Evolutionary conservation across 345 rosid species (phyloP).

Genomic region (Eucalyptus pauciflora): DNA sequence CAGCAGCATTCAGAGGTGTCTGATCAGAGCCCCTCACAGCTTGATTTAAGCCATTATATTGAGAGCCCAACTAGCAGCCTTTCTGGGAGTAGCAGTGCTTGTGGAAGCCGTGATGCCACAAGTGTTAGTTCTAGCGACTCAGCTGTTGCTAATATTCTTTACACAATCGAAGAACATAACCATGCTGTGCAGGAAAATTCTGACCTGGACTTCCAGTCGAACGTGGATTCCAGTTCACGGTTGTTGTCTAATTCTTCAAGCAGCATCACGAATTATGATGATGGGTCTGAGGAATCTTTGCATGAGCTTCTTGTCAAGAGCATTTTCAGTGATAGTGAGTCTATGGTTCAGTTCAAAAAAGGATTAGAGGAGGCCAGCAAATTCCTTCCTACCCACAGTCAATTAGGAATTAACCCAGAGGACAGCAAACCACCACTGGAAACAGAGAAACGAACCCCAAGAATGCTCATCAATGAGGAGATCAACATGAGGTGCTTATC

Average conservation of each 20-base stretch:
- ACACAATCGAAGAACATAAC: neutral
- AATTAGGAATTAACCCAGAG: conserved; percentile 23
- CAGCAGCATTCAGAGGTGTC: conserved; percentile 18
- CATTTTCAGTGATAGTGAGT: conserved; percentile 39
- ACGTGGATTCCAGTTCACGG: neutral
- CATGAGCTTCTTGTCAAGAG: conserved; percentile 36
- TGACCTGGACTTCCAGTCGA: neutral
- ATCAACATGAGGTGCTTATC: neutral
- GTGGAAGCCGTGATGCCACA: neutral
- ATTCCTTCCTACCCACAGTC: conserved; percentile 47
- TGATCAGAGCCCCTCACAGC: neutral
- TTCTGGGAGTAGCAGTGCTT: neutral
- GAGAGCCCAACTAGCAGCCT: conserved; percentile 7
- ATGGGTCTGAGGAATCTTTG: conserved; percentile 18
- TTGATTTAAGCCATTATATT: neutral
- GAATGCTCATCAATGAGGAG: conserved; percentile 10
- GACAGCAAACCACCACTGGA: neutral
- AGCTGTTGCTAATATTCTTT: neutral
- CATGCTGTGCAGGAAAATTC: neutral
- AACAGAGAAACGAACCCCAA: neutral
- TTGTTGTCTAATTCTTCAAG: conserved; percentile 4
- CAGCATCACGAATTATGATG: neutral
- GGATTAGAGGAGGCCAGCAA: conserved; percentile 82
- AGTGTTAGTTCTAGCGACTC: neutral
- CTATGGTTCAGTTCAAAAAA: conserved; percentile 48